Evolutionary conservation across 129 eudicot species (phyloP).

Genomic region (Calendula officinalis): DNA sequence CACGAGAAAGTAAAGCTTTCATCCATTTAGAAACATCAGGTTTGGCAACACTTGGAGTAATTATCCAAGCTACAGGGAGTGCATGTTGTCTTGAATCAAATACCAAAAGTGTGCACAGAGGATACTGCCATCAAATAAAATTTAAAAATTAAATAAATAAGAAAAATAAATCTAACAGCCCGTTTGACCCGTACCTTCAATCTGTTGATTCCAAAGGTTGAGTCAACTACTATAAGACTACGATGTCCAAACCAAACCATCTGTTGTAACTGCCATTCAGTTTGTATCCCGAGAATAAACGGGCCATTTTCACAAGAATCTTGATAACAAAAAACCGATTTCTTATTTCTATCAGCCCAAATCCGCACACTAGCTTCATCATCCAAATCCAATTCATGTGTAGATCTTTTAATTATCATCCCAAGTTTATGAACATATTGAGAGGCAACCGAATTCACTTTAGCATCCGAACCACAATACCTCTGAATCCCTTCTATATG

Average conservation of each 20-base stretch:
- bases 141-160: background rate
- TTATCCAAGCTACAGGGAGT: constrained; percentile 91
- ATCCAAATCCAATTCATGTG: constrained; percentile 93
- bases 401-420: constrained; percentile 77
- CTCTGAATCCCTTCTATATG: constrained; percentile 93
- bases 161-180: no score
- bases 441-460: constrained; percentile 64
- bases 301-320: constrained; percentile 48
- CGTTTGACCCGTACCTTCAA: constrained; percentile 54
- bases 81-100: constrained; percentile 95
- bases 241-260: constrained; percentile 94
- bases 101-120: constrained; percentile 89
- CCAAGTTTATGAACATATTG: constrained; percentile 94
- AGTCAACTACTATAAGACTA: constrained; percentile 81
- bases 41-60: constrained; percentile 77
- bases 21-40: constrained; percentile 79
- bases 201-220: constrained; percentile 82
- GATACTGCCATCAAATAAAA: constrained; percentile 58
- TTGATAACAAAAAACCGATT: constrained; percentile 67
- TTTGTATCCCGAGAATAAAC: constrained; percentile 87
- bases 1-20: constrained; percentile 73
- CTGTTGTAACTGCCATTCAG: constrained; percentile 98
- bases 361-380: constrained; percentile 83
- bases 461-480: constrained; percentile 72
- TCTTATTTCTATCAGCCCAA: constrained; percentile 83